A percentile compares a stretch with the other conserved stretches of the same genome.
Evolutionary conservation across 805 yeast genomes (phyloP).

Genomic region (Starmerella asiatica): DNA sequence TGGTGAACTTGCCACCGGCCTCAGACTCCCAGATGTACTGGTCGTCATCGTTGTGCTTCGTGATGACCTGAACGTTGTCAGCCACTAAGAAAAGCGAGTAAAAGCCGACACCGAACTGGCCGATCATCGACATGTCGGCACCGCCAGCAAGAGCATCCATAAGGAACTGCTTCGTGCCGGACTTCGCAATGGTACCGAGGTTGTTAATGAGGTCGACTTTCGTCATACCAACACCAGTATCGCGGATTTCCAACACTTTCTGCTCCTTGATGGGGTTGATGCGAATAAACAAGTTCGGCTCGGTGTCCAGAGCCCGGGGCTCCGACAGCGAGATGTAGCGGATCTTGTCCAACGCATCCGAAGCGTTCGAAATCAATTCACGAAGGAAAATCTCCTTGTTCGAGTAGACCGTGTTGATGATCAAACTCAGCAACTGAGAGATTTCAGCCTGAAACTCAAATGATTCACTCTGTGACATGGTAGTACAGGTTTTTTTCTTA

Average conservation of each 20-base stretch:
- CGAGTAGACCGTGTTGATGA: conserved; percentile 98
- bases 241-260: conserved; percentile 92
- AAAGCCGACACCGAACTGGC: conserved; percentile 99
- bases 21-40: conserved; percentile 99
- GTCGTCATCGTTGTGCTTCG: conserved; percentile 97
- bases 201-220: conserved; percentile 97
- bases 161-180: conserved; percentile 92
- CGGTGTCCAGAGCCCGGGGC: conserved; percentile 80
- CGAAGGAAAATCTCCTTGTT: conserved; percentile 98
- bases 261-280: conserved; percentile 92
- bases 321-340: conserved; percentile 93
- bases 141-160: conserved; percentile 99
- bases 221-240: conserved; percentile 99
- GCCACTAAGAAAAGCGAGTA: conserved; percentile 98
- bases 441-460: conserved; percentile 98
- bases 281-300: conserved; percentile 94
- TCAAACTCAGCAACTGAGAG: conserved; percentile 99
- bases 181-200: conserved; percentile 99
- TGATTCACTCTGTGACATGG: conserved; percentile 27
- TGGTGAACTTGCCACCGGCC: conserved; percentile 99
- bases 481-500: conserved; percentile 2
- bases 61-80: conserved; percentile 94
- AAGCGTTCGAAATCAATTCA: conserved; percentile 96
- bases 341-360: conserved; percentile 97
- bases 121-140: conserved; percentile 99